These are phyloP conservation scores for Chytridium lagenaria DNA, from an alignment of 371 early-diverging fungal species.

Conservation along the genomic window DNA sequence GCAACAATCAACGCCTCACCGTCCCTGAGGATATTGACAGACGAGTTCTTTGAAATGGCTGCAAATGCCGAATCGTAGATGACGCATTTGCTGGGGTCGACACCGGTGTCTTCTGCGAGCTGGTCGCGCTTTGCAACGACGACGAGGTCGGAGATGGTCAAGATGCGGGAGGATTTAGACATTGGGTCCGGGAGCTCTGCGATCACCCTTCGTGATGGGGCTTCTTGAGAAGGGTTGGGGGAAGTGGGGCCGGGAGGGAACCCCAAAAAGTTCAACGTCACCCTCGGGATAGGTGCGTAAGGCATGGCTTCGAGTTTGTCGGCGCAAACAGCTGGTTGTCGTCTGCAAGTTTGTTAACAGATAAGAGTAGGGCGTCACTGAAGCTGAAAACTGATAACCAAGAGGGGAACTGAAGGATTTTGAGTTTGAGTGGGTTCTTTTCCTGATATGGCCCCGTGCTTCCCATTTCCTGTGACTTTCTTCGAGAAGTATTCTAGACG, in stretches of 20 bases:
- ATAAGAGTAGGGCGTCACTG: too few relatives aligned
- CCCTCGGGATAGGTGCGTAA: constrained; percentile 28
- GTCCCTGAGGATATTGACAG: constrained; percentile 36
- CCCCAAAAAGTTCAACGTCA: constrained; percentile 42
- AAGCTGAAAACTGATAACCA: too few relatives aligned
- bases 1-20: constrained; percentile 36
- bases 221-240: constrained; percentile 18
- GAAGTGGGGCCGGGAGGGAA: constrained; percentile 27
- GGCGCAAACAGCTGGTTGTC: too few relatives aligned
- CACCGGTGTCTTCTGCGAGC: constrained; percentile 36
- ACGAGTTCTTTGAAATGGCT: constrained; percentile 26
- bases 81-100: constrained; percentile 25
- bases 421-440: too few relatives aligned
- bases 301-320: constrained; percentile 22
- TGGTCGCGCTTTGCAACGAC: constrained; percentile 36
- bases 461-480: too few relatives aligned
- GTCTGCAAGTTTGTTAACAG: too few relatives aligned
- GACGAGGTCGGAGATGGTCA: constrained; percentile 34
- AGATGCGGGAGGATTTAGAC: constrained; percentile 16
- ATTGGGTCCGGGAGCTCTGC: constrained; percentile 36
- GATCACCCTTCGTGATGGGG: constrained; percentile 33
- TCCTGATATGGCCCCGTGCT: too few relatives aligned
- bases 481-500: too few relatives aligned
- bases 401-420: too few relatives aligned
- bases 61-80: constrained; percentile 37